Percentiles rank a stretch among this genome's conserved stretches.
These are phyloP conservation scores for Sungouiozyma intestinalis DNA, from an alignment of 805 yeast species.

Conservation along the genomic window DNA sequence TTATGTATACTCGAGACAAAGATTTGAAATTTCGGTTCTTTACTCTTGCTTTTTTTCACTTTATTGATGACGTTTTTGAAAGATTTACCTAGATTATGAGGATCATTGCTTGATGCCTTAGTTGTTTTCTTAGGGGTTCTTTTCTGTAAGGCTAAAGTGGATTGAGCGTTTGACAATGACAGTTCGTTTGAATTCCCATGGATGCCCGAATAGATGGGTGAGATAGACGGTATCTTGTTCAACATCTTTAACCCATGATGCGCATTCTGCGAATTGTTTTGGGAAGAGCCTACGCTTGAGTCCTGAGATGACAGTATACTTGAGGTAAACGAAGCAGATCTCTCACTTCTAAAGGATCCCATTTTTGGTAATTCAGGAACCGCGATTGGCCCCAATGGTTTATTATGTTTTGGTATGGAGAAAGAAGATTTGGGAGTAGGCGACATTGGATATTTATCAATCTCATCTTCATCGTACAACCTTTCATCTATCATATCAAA, in stretches of 20 bases:
- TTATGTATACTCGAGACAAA: constrained; percentile 27
- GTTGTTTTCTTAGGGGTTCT: neutral
- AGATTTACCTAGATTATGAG: neutral
- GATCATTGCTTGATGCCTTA: neutral
- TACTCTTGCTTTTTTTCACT: constrained; percentile 14
- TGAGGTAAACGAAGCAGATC: constrained; percentile 6
- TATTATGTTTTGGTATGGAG: neutral
- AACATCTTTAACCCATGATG: neutral
- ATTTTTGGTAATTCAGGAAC: constrained; percentile 29
- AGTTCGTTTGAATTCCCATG: neutral
- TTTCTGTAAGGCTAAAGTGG: constrained; percentile 2
- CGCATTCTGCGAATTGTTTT: neutral
- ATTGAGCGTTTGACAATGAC: constrained; percentile 1
- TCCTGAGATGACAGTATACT: neutral
- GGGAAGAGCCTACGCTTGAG: neutral
- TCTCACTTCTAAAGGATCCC: constrained; percentile 28
- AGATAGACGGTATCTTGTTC: neutral
- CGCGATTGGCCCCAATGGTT: constrained; percentile 6
- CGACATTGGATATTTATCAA: constrained; percentile 7
- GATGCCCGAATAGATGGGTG: neutral
- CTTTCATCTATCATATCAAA: constrained; percentile 4
- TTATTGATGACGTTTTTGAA: constrained; percentile 6
- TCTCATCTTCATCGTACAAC: neutral
- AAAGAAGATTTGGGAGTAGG: constrained; percentile 25
- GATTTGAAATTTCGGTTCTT: constrained; percentile 28